phyloP scores from a whole-genome alignment of 2,329 filamentous ascomycete species.

The Phyllosticta citrichinensis region DNA sequence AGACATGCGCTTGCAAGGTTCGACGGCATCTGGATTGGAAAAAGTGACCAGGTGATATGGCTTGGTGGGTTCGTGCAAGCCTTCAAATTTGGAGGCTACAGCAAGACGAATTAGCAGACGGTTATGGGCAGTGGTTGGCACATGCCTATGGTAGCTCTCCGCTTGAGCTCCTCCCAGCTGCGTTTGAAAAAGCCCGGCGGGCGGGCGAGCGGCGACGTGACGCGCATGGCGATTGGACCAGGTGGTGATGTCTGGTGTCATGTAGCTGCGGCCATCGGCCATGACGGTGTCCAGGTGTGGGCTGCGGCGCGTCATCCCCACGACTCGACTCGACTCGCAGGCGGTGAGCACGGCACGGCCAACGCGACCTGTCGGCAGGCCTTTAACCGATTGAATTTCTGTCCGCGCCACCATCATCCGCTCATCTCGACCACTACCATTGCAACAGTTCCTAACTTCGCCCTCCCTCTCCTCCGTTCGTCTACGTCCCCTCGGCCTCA shows the following conservation, averaged over 20 bases:
- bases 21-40: conserved; percentile 34
- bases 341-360: not conserved
- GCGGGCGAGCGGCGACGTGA: not conserved
- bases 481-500: not conserved
- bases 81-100: conserved; percentile 59
- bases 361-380: not conserved
- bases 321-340: not conserved
- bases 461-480: not conserved
- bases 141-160: conserved; percentile 45
- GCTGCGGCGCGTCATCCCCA: not conserved
- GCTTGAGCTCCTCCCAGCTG: conserved; percentile 49
- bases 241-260: not conserved
- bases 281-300: not conserved
- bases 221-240: conserved; percentile 1
- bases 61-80: conserved; percentile 52
- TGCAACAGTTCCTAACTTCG: not conserved
- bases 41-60: conserved; percentile 59
- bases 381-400: not conserved
- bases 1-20: conserved; percentile 63
- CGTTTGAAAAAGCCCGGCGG: conserved; percentile 45
- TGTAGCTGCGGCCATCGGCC: not conserved
- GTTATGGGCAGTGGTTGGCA: conserved; percentile 16
- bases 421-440: not conserved
- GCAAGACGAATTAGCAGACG: conserved; percentile 17
- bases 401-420: not conserved